Base-by-base conservation (phyloP, 1,284 basidiomycete genomes). In the Sphaerobolus stellatus region DNA sequence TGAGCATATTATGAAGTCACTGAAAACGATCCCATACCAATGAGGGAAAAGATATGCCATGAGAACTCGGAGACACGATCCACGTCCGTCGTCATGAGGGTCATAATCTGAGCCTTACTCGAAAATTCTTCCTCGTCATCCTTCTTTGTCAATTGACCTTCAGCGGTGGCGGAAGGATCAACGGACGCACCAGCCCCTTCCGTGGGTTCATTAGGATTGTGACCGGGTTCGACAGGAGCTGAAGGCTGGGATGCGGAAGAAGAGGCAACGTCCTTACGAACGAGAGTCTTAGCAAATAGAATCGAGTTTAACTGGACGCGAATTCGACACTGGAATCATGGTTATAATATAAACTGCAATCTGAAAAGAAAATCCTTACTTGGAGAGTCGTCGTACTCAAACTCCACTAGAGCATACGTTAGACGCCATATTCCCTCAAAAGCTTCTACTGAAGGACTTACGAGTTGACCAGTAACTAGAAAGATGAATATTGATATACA, bases 81-180 rank as follows among this genome's bases (percentile, higher is more conserved):
- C 31, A 94, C 91, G 62, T 97, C 94, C 5, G 91, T 91, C 3
- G 91, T 92, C 86, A 90, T 89, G 18, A 89, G 75, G 14, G 84
- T 90, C 86, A 94, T 90, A 62, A 95, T 86, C 71, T 95, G 92
- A 8, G 90, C 87, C 70, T 96, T 96, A 64, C 87, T 92, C 8
- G 85, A 90, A 63, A 96, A 92, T 45, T 88, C 87, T 48, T 83
- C 82, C 45, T 90, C 89, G 9, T 89, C 83, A 7, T 80, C 76
- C 13, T 80, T 74, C 33, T 74, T 70, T 30, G 71, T 66, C 48
- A 49, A 59, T 9, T 59, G 58, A 16, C 61, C 49, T 16, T 50
- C 48, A 38, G 61, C 58, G 20, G 71, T 69, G 34, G 69, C 69
- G 27, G 56, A 62, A 22, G 63, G 61, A 14, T 63, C 59, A 14